phyloP scores from a whole-genome alignment of 768 basidiomycete species.

The Mycena sanguinolenta region DNA sequence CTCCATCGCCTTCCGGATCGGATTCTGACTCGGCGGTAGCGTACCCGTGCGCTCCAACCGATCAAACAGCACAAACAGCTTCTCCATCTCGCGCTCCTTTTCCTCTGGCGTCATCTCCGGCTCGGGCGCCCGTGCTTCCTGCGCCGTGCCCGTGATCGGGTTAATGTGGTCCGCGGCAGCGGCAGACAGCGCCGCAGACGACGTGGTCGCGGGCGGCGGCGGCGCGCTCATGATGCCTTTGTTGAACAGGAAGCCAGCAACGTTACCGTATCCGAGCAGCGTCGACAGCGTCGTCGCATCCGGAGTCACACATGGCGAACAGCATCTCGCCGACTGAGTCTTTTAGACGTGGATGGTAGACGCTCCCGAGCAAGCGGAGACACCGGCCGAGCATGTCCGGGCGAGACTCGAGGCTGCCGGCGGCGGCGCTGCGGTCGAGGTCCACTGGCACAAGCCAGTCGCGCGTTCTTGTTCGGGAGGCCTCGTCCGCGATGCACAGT shows the following conservation, averaged over 20 bases:
- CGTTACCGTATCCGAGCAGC: constrained; percentile 94
- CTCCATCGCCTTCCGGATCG: constrained; percentile 78
- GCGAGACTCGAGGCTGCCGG: constrained; percentile 77
- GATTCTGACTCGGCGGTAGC: constrained; percentile 74
- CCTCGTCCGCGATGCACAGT: constrained; percentile 75
- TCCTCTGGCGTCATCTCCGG: constrained; percentile 93
- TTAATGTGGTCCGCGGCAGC: constrained; percentile 68
- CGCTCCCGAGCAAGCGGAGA: constrained; percentile 79
- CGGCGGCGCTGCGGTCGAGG: constrained; percentile 76
- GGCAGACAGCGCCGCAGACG: constrained; percentile 49
- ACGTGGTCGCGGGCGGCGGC: constrained; percentile 45
- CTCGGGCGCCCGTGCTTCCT: constrained; percentile 52
- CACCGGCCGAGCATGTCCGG: constrained; percentile 83
- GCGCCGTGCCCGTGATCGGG: constrained; percentile 87
- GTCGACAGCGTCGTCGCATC: constrained; percentile 84
- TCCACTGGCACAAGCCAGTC: constrained; percentile 82
- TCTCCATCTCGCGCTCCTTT: constrained; percentile 94
- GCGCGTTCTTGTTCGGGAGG: constrained; percentile 66
- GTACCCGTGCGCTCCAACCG: constrained; percentile 85
- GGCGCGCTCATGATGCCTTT: constrained; percentile 86
- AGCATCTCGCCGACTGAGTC: constrained; percentile 89
- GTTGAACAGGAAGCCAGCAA: constrained; percentile 93
- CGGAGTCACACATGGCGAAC: constrained; percentile 85
- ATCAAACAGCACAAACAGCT: constrained; percentile 92
- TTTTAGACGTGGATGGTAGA: constrained; percentile 81